Conservation (phyloP, 2,329 filamentous ascomycete species). For the Furcasterigmium sp. region DNA sequence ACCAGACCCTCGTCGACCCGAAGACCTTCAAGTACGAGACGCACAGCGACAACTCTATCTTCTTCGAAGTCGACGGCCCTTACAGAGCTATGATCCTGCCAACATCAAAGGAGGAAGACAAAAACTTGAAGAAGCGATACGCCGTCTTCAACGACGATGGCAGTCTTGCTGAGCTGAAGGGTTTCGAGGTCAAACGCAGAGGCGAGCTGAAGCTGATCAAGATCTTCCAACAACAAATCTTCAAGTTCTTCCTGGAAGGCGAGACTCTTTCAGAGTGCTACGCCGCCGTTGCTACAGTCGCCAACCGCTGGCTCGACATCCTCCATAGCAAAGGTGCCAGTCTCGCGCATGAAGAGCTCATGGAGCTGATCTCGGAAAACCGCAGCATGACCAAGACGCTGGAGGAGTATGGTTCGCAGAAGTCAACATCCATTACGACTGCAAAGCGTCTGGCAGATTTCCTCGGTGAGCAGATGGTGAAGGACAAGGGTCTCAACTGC, state of each 20-base stretch:
- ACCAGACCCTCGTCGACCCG: constrained; percentile 80
- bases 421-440: constrained; percentile 98
- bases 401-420: constrained; percentile 91
- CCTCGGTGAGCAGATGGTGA: constrained; percentile 96
- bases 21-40: constrained; percentile 87
- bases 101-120: constrained; percentile 97
- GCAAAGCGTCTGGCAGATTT: constrained; percentile 94
- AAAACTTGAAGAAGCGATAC: constrained; percentile 98
- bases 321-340: constrained; percentile 83
- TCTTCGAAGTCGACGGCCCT: constrained; percentile 97
- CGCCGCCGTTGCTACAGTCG: constrained; percentile 83
- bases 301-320: constrained; percentile 95
- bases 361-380: constrained; percentile 99
- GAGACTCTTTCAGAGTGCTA: constrained; percentile 86
- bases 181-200: constrained; percentile 95
- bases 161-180: constrained; percentile 89
- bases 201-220: constrained; percentile 99
- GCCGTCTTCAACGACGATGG: constrained; percentile 99
- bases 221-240: constrained; percentile 98
- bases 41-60: constrained; percentile 97
- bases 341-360: constrained; percentile 91
- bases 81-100: constrained; percentile 97
- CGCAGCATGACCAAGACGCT: constrained; percentile 96
- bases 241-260: constrained; percentile 98
- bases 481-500: constrained; percentile 98